These are phyloP conservation scores for Quercus lobata DNA, from an alignment of 331 rosid species.

Conservation along the genomic window DNA sequence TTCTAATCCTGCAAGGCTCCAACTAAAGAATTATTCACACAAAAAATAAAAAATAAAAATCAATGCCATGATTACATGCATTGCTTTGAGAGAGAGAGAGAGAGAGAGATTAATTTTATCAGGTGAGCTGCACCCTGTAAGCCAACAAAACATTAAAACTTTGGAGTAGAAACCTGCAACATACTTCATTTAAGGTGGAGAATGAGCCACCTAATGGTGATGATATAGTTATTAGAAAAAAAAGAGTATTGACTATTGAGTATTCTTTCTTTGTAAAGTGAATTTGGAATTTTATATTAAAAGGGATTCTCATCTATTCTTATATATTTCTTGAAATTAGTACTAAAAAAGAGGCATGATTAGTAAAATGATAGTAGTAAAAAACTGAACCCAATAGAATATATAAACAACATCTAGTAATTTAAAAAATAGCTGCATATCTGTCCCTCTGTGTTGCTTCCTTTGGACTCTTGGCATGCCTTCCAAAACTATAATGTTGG, in stretches of 20 bases:
- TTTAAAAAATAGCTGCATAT: neutral
- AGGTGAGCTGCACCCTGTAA: neutral
- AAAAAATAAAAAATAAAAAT: too few relatives aligned
- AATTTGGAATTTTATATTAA: neutral
- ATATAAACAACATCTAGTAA: neutral
- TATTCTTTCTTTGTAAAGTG: neutral
- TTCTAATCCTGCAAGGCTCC: too few relatives aligned
- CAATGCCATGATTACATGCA: too few relatives aligned
- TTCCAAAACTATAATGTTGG: neutral
- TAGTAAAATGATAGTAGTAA: neutral
- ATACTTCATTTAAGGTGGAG: neutral
- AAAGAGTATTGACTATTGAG: too few relatives aligned
- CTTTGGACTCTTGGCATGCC: constrained; percentile 4
- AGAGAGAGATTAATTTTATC: neutral
- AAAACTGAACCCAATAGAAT: neutral
- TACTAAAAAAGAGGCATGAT: neutral
- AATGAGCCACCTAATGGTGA: neutral
- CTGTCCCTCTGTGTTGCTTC: neutral
- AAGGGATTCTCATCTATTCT: too few relatives aligned
- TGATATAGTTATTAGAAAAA: neutral
- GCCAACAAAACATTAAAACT: neutral
- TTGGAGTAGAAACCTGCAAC: neutral
- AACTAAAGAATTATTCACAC: too few relatives aligned
- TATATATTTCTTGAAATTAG: too few relatives aligned
- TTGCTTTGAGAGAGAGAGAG: neutral